These are phyloP conservation scores for Eutrema salsugineum DNA, from an alignment of 441 rosid genomes.

Conservation along the genomic window DNA sequence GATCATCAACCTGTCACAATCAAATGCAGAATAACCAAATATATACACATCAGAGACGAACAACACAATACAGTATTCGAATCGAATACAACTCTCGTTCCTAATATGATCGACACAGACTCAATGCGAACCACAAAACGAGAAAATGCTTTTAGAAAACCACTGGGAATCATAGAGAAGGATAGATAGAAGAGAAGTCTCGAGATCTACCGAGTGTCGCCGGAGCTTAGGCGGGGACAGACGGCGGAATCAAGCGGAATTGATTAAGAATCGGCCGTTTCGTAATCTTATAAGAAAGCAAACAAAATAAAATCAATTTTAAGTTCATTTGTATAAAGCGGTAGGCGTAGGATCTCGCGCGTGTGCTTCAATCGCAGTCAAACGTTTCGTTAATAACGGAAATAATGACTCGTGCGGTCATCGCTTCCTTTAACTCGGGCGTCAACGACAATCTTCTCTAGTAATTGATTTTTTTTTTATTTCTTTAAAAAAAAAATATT, in stretches of 20 bases:
- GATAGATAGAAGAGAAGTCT: neutral
- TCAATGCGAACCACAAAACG: slow-evolving; percentile 12
- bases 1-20: neutral
- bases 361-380: slow-evolving; percentile 18
- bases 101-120: slow-evolving; percentile 5
- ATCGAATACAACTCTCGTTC: neutral
- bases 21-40: neutral
- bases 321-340: neutral
- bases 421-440: slow-evolving; percentile 2
- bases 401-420: slow-evolving; percentile 22
- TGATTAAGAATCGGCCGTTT: slow-evolving; percentile 14
- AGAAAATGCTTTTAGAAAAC: neutral
- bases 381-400: slow-evolving; percentile 7
- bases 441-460: slow-evolving; percentile 27
- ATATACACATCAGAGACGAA: neutral
- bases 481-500: neutral
- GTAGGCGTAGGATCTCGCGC: slow-evolving; percentile 11
- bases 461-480: neutral
- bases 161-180: neutral
- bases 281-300: neutral
- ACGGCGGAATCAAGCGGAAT: neutral
- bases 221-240: slow-evolving; percentile 8
- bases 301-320: neutral
- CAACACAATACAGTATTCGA: neutral
- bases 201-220: slow-evolving; percentile 7